These are phyloP conservation scores for Coemansia linderi DNA, from an alignment of 371 early-diverging fungal genomes.

Conservation along the genomic window DNA sequence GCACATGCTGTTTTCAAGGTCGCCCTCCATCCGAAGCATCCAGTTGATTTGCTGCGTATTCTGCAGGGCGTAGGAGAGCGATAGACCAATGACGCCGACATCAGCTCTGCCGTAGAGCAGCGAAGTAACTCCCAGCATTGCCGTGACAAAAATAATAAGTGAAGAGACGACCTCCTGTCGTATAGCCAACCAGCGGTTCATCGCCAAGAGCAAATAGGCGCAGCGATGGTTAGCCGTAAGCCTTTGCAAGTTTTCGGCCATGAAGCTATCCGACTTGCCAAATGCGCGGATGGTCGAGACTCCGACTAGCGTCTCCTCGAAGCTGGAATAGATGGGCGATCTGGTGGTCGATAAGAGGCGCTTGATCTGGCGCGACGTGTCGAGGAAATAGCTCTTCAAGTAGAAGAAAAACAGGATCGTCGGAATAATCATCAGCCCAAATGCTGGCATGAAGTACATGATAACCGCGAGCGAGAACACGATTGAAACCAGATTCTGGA, in stretches of 20 bases:
- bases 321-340: slow-evolving; percentile 79
- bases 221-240: slow-evolving; percentile 79
- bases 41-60: slow-evolving; percentile 85
- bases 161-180: slow-evolving; percentile 79
- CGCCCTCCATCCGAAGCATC: slow-evolving; percentile 73
- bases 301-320: slow-evolving; percentile 72
- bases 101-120: slow-evolving; percentile 56
- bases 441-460: slow-evolving; percentile 63
- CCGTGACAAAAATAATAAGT: slow-evolving; percentile 64
- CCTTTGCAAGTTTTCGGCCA: slow-evolving; percentile 66
- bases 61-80: slow-evolving; percentile 80
- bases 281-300: slow-evolving; percentile 81
- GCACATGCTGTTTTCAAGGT: no score
- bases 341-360: slow-evolving; percentile 67
- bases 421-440: slow-evolving; percentile 62
- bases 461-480: slow-evolving; percentile 63
- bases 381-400: slow-evolving; percentile 72
- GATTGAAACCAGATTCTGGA: slow-evolving; percentile 56
- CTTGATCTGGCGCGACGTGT: slow-evolving; percentile 59
- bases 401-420: slow-evolving; percentile 64
- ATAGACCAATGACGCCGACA: slow-evolving; percentile 79
- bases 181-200: slow-evolving; percentile 90
- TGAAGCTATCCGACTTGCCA: slow-evolving; percentile 69
- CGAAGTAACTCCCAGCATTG: slow-evolving; percentile 66
- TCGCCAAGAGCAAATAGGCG: slow-evolving; percentile 72